Percentiles rank a stretch among this genome's conserved stretches.
Evolutionary conservation across 495 filamentous ascomycete genomes (phyloP).

Genomic region (Neurospora sp.): DNA sequence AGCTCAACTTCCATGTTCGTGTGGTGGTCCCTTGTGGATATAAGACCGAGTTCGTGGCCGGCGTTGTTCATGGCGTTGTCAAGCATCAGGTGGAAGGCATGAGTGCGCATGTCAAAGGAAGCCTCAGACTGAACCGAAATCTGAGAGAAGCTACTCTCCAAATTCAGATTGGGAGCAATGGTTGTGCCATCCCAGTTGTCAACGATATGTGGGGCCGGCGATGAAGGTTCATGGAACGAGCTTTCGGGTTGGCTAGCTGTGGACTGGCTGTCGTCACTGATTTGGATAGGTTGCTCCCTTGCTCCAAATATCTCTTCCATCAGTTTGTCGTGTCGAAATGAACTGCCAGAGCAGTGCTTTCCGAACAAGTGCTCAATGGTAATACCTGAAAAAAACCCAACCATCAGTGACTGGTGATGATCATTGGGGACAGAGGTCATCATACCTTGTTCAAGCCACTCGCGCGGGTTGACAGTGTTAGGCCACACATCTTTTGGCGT

Average conservation of each 20-base stretch:
- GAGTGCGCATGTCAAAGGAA: slow-evolving; percentile 17
- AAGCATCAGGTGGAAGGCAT: slow-evolving; percentile 18
- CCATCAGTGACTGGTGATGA: too few species aligned
- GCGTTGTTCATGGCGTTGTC: slow-evolving; percentile 16
- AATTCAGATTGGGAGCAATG: background rate
- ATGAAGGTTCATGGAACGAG: background rate
- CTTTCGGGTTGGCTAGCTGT: slow-evolving; percentile 6
- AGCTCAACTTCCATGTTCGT: slow-evolving; percentile 24
- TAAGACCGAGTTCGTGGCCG: slow-evolving; percentile 17
- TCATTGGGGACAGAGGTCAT: too few species aligned
- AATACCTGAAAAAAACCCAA: too few species aligned
- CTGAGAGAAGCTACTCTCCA: slow-evolving; percentile 2
- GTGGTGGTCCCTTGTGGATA: slow-evolving; percentile 31
- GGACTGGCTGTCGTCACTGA: slow-evolving; percentile 11
- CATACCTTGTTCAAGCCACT: slow-evolving; percentile 46
- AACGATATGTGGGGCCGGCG: background rate
- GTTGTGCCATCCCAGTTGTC: background rate
- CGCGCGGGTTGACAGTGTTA: slow-evolving; percentile 59
- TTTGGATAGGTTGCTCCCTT: background rate
- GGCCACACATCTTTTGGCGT: slow-evolving; percentile 71
- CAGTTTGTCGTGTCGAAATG: slow-evolving; percentile 56
- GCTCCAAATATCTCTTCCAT: slow-evolving; percentile 34
- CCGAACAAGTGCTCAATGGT: slow-evolving; percentile 64
- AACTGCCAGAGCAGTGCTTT: slow-evolving; percentile 46
- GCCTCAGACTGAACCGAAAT: slow-evolving; percentile 11